Evolutionary conservation across 768 basidiomycete genomes (phyloP), one percentile per base, ranked within the genome.

Genomic region (Tulasnella sp.): DNA sequence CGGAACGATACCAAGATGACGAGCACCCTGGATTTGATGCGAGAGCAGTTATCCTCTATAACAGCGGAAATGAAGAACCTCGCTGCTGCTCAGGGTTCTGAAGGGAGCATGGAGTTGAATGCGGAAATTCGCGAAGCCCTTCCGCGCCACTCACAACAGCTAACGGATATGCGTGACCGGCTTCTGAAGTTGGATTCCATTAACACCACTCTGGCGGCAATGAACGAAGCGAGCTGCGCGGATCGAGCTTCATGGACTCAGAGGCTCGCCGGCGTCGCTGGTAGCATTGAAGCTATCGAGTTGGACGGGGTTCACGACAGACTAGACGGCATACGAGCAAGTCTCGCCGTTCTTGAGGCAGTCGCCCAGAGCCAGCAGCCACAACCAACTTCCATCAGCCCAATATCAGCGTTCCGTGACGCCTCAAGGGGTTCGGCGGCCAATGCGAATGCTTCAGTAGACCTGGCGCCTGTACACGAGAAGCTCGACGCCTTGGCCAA

Each of bases 401-500:
- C 44, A 11, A 40, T 63, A 26, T 65, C 71, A 12, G 71, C 44
- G 22, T 72, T 72, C 71, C 52, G 71, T 34, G 65, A 65, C 36
- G 1, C 37, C n/a, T 40, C 59, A 16, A 32, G 12, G 37, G 17
- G 62, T 7, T n/a, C 62, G 52, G 36, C 37, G 32, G 9, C 16
- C 2, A n/a, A 6, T 17, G 2, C 52, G 35, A 59, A 17, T 17
- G 41, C 59, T 26, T 19, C 52, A 9, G n/a, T 72, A 22, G 62
- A 72, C 22, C 62, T 72, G 62, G 35, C 71, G n/a, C 34, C 36
- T 12, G 1, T 72, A 4, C 71, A 65, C 7, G 26, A 62, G 39
- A 72, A 72, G 32, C 62, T 72, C 32, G 71, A 72, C 44, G 71
- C 71, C 6, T 19, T 72, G n/a, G 39, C 71, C 14, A 26, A 32